A percentile compares a stretch with the other conserved stretches of the same genome.
phyloP scores from a whole-genome alignment of 2,329 filamentous ascomycete species.

The Pseudogymnoascus sp. region DNA sequence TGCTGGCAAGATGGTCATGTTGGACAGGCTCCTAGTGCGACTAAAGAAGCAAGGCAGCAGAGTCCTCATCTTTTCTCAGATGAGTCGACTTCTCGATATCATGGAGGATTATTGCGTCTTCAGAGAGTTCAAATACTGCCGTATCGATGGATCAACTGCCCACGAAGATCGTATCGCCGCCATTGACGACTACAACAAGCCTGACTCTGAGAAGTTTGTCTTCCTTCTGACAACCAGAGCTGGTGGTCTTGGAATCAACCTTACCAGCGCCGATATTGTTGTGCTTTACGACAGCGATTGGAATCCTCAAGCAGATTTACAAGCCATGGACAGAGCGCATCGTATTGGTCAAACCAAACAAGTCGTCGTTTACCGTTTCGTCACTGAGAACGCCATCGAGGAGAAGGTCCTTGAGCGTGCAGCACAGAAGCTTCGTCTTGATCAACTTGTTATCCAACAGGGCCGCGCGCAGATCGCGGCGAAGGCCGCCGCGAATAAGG shows the following conservation, averaged over 20 bases:
- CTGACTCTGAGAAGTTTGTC: slow-evolving; percentile 89
- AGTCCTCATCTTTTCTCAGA: slow-evolving; percentile 98
- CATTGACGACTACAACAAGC: slow-evolving; percentile 97
- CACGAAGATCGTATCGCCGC: slow-evolving; percentile 96
- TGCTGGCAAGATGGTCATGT: slow-evolving; percentile 92
- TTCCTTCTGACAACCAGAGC: slow-evolving; percentile 93
- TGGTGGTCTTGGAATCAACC: slow-evolving; percentile 91
- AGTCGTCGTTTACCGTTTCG: slow-evolving; percentile 90
- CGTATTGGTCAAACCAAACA: slow-evolving; percentile 98
- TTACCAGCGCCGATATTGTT: slow-evolving; percentile 92
- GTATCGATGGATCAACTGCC: slow-evolving; percentile 92
- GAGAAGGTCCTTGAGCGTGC: slow-evolving; percentile 96
- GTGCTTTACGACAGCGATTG: slow-evolving; percentile 96
- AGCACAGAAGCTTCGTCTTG: slow-evolving; percentile 90
- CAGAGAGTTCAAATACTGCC: slow-evolving; percentile 88
- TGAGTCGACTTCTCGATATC: slow-evolving; percentile 95
- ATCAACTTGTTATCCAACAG: slow-evolving; percentile 97
- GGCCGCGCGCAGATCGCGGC: slow-evolving; percentile 84
- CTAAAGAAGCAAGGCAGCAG: slow-evolving; percentile 82
- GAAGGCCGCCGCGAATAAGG: slow-evolving; percentile 89
- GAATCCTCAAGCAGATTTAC: slow-evolving; percentile 96
- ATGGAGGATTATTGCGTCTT: slow-evolving; percentile 98
- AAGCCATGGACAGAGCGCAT: slow-evolving; percentile 98
- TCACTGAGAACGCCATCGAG: slow-evolving; percentile 96
- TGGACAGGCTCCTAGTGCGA: slow-evolving; percentile 81